Base-by-base conservation (phyloP, 352 stramenopile species). In the Phytopythium helicoides region DNA sequence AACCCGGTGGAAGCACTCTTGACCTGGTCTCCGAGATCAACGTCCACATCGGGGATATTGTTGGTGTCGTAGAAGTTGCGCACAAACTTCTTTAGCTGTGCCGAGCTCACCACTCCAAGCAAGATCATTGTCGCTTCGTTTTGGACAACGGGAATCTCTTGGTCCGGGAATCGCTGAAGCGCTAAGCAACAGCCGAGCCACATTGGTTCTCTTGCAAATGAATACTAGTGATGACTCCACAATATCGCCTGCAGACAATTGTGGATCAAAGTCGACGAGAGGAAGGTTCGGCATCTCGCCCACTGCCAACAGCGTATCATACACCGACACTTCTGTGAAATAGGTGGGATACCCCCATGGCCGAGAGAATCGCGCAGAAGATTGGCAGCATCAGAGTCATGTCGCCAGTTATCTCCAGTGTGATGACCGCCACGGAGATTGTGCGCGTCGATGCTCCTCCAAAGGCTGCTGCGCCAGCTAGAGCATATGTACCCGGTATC, bases 401-500 rank as follows among this genome's bases (percentile, higher is more conserved):
- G 28, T 82, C 72, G 12, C 83, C 66, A 21, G 86, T 96, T 56
- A 96, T 86, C 58, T 96, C 86, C 33, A 95, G 62, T 3, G 86
- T 88, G 56, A 96, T 96, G 36, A 96, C 87, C 1, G 84, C 86
- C 11, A 87, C 81, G 3, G 81, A 94, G 1, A 96, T 66, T 2
- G 87, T 87, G 11, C 85, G 68, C 10, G 87, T 96, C 3, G 80
- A 76, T 15, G 76, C 81, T 3, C 63, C 75, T 1, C 81, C 71
- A 36, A 92, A 92, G 5, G 82, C 79, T 1, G 86, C 82, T 38
- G 81, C 87, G 1, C 87, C 86, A 19, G 75, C 86, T 25, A 96
- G 68, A 14, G 87, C 80, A 52, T 94, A 96, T 3, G 73, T 78
- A 1, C 82, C 87, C 22, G 82, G 81, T 21, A 45, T 50, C 12